Conservation (phyloP, 139 green algal genomes). For the Chlorella sp. region DNA sequence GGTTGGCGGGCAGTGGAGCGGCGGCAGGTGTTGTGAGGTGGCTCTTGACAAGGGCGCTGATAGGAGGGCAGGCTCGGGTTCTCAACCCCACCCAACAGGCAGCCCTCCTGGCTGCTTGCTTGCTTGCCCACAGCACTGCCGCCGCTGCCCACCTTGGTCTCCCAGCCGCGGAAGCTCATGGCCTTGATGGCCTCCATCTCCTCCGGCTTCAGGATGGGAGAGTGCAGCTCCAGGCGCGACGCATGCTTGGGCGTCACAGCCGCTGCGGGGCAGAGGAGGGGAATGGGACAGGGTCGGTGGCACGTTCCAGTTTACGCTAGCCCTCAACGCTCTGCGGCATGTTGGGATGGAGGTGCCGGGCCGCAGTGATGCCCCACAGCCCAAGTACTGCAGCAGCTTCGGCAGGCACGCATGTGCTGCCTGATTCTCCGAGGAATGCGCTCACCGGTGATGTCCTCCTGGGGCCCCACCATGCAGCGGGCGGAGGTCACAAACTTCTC, state of each 20-base stretch:
- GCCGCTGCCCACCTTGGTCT: conserved; percentile 58
- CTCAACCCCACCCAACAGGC: conserved; percentile 2
- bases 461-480: conserved; percentile 92
- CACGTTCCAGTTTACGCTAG: no score
- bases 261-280: not conserved
- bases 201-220: conserved; percentile 85
- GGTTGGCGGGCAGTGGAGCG: no score
- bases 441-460: conserved; percentile 85
- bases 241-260: conserved; percentile 65
- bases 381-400: no score
- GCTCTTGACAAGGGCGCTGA: no score
- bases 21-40: no score
- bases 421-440: no score
- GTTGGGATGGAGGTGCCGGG: no score
- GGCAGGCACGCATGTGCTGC: no score
- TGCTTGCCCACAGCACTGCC: not conserved
- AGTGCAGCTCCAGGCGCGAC: conserved; percentile 79
- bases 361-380: no score
- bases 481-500: conserved; percentile 95
- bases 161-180: conserved; percentile 74
- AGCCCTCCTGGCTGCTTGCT: not conserved
- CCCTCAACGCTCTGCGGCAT: no score
- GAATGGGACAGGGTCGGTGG: no score
- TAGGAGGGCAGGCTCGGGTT: no score
- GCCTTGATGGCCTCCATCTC: conserved; percentile 88